Conservation (phyloP, 2,329 filamentous ascomycete genomes). For the Penicillium sp. region DNA sequence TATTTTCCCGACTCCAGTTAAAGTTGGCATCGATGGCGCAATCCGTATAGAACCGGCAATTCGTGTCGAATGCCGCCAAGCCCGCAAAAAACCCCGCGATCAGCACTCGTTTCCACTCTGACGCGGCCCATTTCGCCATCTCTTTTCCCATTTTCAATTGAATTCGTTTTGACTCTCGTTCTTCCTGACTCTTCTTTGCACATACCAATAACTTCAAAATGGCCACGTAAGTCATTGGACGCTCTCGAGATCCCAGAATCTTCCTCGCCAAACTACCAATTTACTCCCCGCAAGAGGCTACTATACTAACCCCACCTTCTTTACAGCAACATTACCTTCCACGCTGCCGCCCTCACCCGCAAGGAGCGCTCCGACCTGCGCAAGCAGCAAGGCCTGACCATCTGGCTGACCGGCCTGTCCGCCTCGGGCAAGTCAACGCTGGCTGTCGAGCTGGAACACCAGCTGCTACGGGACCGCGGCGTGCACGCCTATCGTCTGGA, state of each 20-base stretch:
- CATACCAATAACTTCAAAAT: slow-evolving; percentile 30
- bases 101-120: slow-evolving; percentile 25
- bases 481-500: slow-evolving; percentile 89
- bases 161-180: slow-evolving; percentile 11
- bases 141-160: slow-evolving; percentile 14
- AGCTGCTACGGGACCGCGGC: slow-evolving; percentile 74
- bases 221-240: slow-evolving; percentile 39
- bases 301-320: slow-evolving; percentile 14
- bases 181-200: slow-evolving; percentile 6
- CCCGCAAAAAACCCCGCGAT: slow-evolving; percentile 31
- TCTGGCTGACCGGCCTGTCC: slow-evolving; percentile 97
- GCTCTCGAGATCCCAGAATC: neutral
- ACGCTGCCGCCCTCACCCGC: slow-evolving; percentile 48
- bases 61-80: slow-evolving; percentile 6
- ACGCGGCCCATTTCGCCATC: slow-evolving; percentile 27
- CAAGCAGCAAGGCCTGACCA: slow-evolving; percentile 86
- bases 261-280: neutral
- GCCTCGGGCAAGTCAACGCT: slow-evolving; percentile 97
- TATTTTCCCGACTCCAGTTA: neutral
- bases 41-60: slow-evolving; percentile 9
- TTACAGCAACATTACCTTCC: slow-evolving; percentile 52
- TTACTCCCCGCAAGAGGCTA: neutral
- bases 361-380: slow-evolving; percentile 54
- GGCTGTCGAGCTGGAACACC: slow-evolving; percentile 93
- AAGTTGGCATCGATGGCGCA: slow-evolving; percentile 6